Evolutionary conservation across 768 basidiomycete genomes (phyloP), one percentile per base, ranked within the genome.

Genomic region (Lentinula boryana): DNA sequence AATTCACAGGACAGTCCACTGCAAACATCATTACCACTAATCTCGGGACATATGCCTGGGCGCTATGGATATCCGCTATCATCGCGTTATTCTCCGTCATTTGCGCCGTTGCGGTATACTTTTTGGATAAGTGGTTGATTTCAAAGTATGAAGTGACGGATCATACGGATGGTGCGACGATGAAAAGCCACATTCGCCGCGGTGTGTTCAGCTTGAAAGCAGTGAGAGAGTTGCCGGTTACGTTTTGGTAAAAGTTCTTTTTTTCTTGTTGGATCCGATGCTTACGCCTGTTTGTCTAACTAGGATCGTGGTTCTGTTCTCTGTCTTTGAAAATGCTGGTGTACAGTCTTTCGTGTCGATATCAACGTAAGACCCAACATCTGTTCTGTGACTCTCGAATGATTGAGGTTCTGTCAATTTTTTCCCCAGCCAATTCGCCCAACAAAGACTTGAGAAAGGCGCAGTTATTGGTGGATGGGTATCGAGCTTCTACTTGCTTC

Each of bases 391-490:
- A 27, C 3, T 27, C 27, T 27, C 27, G 4, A 27, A 27, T 27
- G 27, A 27, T 27, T 27, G 27, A 27, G 21, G 16, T n/a, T 15
- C 41, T 8, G 7, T 38, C 23, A 56, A 50, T 53, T 13, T 41
- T 21, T 43, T 18, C 27, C 13, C 32, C 62, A 78, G 76, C 18
- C 76, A 77, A 71, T 75, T 76, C 56, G 74, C 75, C 9, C 76
- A 78, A 62, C 76, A 78, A 62, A 70, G 76, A 5, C 66, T 78
- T 33, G 67, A 74, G 65, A 74, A 76, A 64, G 76, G 76, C 49
- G 76, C 76, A 27, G 72, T 78, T 57, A 70, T 78, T 36, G 75
- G 75, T n/a, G 76, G 76, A 60, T 78, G 76, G 76, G 76, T 77
- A 10, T 75, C 76, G 3, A 76, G 73, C 62, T 74, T 78, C 68